Conservation (phyloP, 1,284 basidiomycete genomes). For the Irpex sp. region DNA sequence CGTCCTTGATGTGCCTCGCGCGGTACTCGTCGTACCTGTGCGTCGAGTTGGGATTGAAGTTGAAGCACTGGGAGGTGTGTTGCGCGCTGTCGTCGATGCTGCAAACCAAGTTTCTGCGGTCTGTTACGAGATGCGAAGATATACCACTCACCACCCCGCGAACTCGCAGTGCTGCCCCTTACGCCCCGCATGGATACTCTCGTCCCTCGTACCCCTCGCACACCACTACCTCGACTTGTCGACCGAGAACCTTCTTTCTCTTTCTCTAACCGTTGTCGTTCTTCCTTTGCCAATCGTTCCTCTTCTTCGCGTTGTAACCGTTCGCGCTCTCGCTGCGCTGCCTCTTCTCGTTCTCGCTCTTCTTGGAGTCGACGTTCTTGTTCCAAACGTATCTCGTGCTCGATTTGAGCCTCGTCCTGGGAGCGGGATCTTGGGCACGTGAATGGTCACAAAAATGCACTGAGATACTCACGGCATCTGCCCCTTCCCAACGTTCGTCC, state of each 20-base stretch:
- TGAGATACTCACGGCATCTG: conserved; percentile 61
- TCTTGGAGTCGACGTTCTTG: conserved; percentile 55
- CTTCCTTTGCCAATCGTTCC: conserved; percentile 56
- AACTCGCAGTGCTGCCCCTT: conserved; percentile 10
- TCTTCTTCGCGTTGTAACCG: conserved; percentile 57
- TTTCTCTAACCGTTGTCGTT: conserved; percentile 45
- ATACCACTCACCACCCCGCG: conserved; percentile 18
- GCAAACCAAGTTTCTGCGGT: neutral
- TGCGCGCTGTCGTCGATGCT: conserved; percentile 13
- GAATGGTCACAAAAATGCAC: neutral
- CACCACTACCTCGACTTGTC: conserved; percentile 36
- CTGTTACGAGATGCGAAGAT: neutral
- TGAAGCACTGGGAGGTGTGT: conserved; percentile 14
- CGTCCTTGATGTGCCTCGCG: conserved; percentile 14
- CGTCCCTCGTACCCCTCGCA: conserved; percentile 46
- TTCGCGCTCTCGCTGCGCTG: conserved; percentile 59
- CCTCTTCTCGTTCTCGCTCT: conserved; percentile 54
- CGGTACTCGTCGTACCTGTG: conserved; percentile 14
- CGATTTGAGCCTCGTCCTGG: conserved; percentile 68
- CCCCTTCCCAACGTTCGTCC: conserved; percentile 80
- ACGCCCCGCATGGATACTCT: conserved; percentile 43
- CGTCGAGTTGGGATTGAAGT: conserved; percentile 17
- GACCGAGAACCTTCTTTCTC: conserved; percentile 28
- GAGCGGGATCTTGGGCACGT: neutral
- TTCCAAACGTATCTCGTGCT: conserved; percentile 56